Conservation (phyloP, 2,329 filamentous ascomycete genomes). For the Stachybotrys elegans region DNA sequence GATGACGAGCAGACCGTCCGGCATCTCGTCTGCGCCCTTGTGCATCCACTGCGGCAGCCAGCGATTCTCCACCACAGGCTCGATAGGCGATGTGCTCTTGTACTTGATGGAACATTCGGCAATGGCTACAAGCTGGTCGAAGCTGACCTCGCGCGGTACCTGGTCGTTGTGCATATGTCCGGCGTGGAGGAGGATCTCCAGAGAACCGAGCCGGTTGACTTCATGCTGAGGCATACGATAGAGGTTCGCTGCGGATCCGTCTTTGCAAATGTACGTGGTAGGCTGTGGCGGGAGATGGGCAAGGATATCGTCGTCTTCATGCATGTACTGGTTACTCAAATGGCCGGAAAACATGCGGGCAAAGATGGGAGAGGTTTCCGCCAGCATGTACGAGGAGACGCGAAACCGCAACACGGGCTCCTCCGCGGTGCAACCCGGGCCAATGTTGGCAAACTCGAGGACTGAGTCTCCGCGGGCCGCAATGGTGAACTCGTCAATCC, state of each 20-base stretch:
- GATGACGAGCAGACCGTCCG: slow-evolving; percentile 45
- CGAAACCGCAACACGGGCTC: slow-evolving; percentile 43
- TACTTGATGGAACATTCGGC: slow-evolving; percentile 46
- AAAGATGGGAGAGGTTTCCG: slow-evolving; percentile 48
- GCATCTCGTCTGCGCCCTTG: slow-evolving; percentile 40
- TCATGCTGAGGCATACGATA: slow-evolving; percentile 51
- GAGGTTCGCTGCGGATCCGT: slow-evolving; percentile 38
- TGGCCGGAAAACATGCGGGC: slow-evolving; percentile 38
- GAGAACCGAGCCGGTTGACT: slow-evolving; percentile 31
- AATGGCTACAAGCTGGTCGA: slow-evolving; percentile 46
- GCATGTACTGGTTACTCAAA: slow-evolving; percentile 20
- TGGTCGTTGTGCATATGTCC: slow-evolving; percentile 44
- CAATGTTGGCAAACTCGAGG: slow-evolving; percentile 45
- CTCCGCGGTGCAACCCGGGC: slow-evolving; percentile 19
- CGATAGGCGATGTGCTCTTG: slow-evolving; percentile 45
- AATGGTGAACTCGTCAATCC: slow-evolving; percentile 37
- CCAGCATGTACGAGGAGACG: slow-evolving; percentile 45
- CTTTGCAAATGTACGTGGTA: slow-evolving; percentile 31
- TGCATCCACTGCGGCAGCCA: slow-evolving; percentile 50
- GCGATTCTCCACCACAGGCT: slow-evolving; percentile 42
- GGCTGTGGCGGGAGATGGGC: slow-evolving; percentile 29
- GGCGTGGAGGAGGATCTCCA: slow-evolving; percentile 45
- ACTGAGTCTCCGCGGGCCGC: slow-evolving; percentile 42
- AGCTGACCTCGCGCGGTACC: slow-evolving; percentile 40
- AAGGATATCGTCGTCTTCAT: slow-evolving; percentile 32